Conservation (phyloP, 2,329 filamentous ascomycete genomes). For the Amphichorda felina region DNA sequence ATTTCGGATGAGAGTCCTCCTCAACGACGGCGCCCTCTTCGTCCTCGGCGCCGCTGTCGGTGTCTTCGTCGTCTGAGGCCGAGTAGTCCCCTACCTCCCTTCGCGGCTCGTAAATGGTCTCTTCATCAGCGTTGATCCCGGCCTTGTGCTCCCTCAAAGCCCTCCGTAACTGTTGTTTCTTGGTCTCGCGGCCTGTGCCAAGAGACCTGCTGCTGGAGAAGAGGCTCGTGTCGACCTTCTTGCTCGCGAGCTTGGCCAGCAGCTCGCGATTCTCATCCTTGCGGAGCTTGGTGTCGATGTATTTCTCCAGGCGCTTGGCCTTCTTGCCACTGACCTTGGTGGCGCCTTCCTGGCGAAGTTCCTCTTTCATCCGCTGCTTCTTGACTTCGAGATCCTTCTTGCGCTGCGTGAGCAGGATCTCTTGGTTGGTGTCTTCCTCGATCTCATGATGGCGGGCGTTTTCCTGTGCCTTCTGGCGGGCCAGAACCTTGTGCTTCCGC, state of each 20-base stretch:
- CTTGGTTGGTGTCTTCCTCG: slow-evolving; percentile 22
- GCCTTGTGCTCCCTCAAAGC: slow-evolving; percentile 53
- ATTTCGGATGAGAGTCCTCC: too few species aligned
- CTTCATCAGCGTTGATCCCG: slow-evolving; percentile 43
- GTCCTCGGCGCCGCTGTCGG: slow-evolving; percentile 7
- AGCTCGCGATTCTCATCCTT: slow-evolving; percentile 86
- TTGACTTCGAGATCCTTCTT: slow-evolving; percentile 38
- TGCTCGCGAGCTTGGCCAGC: slow-evolving; percentile 68
- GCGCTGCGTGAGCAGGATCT: slow-evolving; percentile 13
- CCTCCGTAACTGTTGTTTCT: slow-evolving; percentile 53
- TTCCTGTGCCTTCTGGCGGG: slow-evolving; percentile 42
- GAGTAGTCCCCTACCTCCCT: slow-evolving; percentile 18
- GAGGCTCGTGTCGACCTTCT: slow-evolving; percentile 70
- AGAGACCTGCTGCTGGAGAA: slow-evolving; percentile 69
- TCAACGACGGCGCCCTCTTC: slow-evolving; percentile 2
- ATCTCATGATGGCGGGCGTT: slow-evolving; percentile 26
- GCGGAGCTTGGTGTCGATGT: slow-evolving; percentile 78
- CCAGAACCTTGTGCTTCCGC: slow-evolving; percentile 57
- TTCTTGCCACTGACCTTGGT: slow-evolving; percentile 55
- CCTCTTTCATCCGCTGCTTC: slow-evolving; percentile 22
- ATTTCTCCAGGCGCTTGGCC: slow-evolving; percentile 55
- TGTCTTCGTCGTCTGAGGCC: slow-evolving; percentile 14
- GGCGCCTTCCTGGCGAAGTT: slow-evolving; percentile 35
- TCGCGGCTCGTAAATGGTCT: slow-evolving; percentile 20
- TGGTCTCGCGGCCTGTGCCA: slow-evolving; percentile 60